Evolutionary conservation across 768 basidiomycete genomes (phyloP).

Genomic region (Tricholoma flavovirens): DNA sequence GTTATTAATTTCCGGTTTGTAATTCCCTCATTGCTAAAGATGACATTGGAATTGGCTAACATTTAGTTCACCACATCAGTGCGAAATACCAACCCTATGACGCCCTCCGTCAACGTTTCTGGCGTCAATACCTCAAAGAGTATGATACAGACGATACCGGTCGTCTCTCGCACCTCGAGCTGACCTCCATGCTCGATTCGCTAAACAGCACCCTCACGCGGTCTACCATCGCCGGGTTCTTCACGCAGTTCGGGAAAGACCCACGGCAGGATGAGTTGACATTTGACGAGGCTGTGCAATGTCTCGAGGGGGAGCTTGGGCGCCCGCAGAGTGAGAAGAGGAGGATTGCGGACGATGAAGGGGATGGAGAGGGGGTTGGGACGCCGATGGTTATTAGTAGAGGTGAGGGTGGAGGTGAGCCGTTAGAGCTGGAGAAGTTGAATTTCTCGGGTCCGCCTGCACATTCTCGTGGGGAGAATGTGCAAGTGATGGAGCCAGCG

Average conservation of each 20-base stretch:
- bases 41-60: background rate
- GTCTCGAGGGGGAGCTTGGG: slow-evolving; percentile 79
- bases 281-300: slow-evolving; percentile 73
- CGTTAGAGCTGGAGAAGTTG: slow-evolving; percentile 45
- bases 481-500: slow-evolving; percentile 39
- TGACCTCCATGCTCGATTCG: slow-evolving; percentile 94
- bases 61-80: slow-evolving; percentile 27
- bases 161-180: slow-evolving; percentile 73
- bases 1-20: slow-evolving; percentile 58
- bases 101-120: slow-evolving; percentile 84
- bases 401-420: slow-evolving; percentile 26
- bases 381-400: slow-evolving; percentile 32
- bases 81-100: slow-evolving; percentile 97
- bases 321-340: slow-evolving; percentile 70
- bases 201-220: slow-evolving; percentile 87
- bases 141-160: slow-evolving; percentile 86
- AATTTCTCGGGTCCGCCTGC: slow-evolving; percentile 55
- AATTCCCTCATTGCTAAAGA: background rate
- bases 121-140: slow-evolving; percentile 82
- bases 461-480: slow-evolving; percentile 9
- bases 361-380: slow-evolving; percentile 35
- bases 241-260: slow-evolving; percentile 60
- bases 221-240: slow-evolving; percentile 79
- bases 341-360: slow-evolving; percentile 46
- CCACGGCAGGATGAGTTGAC: slow-evolving; percentile 67